Evolutionary conservation across 768 basidiomycete species (phyloP), one percentile per base, ranked within the genome.

Genomic region (Gymnopilus dilepis): DNA sequence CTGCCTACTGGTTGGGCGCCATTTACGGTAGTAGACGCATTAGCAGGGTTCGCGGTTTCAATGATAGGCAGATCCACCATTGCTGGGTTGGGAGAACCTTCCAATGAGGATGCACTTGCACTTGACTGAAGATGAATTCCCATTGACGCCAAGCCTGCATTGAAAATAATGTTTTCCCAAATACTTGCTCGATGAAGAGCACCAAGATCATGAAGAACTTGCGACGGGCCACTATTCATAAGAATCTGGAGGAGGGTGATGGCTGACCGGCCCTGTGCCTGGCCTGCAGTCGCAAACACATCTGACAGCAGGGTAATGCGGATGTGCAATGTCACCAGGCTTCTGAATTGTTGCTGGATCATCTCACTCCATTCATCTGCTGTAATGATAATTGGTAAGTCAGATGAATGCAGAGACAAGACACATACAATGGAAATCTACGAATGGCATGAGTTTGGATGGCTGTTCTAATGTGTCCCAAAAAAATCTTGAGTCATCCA

Each of bases 161-260:
- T 91, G 52, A 97, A 81, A 17, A 87, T 76, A 40, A 94, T 90
- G 66, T 93, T 95, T 76, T 97, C 94, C 91, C 92, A 94, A 6
- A 94, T 84, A 62, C 86, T 88, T 1, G 88, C 85, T 15, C 93
- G 86, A 71, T 97, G 95, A 6, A 98, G 77, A 45, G 84, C 74
- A 3, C 95, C 97, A 26, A 98, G 79, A 63, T 91, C 84, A 4
- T 76, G 74, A 24, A 99, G 76, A 26, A 94, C 84, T 62, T 86
- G 79, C 17, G 85, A 80, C 17, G 87, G 81, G 22, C 84, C 85
- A 22, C 82, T 82, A 21, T 79, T 82, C 82, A 90, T 89, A 48
- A 97, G 75, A 4, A 86, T 87, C 68, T 92, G 88, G 33, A 97
- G 82, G 38, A 96, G 80, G 2, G 86, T 79, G 8, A 90, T 86